Percentiles rank a stretch among this genome's conserved stretches.
Conservation (phyloP, 2,329 filamentous ascomycete genomes). For the Venturia aucupariae region DNA sequence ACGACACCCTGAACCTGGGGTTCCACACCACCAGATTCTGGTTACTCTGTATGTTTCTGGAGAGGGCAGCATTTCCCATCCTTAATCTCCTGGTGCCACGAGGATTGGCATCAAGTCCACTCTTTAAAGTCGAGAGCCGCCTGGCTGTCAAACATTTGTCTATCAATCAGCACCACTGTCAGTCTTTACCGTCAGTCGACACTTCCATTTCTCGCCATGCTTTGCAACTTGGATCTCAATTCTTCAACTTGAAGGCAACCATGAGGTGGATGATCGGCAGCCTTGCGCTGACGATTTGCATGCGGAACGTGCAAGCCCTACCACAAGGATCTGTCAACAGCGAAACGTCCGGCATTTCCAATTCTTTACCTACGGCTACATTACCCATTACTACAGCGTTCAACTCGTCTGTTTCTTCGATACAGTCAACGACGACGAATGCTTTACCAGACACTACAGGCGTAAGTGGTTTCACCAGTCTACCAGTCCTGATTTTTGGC, state of each 20-base stretch:
- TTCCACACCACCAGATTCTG: not conserved
- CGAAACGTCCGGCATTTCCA: not conserved
- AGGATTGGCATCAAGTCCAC: not conserved
- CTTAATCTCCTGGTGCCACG: not conserved
- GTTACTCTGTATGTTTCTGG: not conserved
- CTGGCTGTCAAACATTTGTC: not conserved
- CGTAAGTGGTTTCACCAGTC: slow-evolving; percentile 13
- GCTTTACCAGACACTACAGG: slow-evolving; percentile 11
- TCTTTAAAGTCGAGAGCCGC: not conserved
- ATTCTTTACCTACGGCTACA: slow-evolving; percentile 8
- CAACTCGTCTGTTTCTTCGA: not conserved
- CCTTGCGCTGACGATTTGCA: not conserved
- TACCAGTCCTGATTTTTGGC: not conserved
- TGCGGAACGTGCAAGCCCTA: slow-evolving; percentile 4
- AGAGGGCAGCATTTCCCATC: not conserved
- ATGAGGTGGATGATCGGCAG: not conserved
- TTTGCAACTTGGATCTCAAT: not conserved
- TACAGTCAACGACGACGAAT: slow-evolving; percentile 13
- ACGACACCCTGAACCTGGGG: not conserved
- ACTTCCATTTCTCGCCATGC: not conserved
- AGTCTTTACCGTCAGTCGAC: slow-evolving; percentile 1
- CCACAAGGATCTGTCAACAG: slow-evolving; percentile 1
- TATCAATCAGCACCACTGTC: not conserved
- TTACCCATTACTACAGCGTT: slow-evolving; percentile 10
- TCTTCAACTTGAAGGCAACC: not conserved